Base-by-base conservation (phyloP, 805 yeast species). In the Teunomyces pallodes region DNA sequence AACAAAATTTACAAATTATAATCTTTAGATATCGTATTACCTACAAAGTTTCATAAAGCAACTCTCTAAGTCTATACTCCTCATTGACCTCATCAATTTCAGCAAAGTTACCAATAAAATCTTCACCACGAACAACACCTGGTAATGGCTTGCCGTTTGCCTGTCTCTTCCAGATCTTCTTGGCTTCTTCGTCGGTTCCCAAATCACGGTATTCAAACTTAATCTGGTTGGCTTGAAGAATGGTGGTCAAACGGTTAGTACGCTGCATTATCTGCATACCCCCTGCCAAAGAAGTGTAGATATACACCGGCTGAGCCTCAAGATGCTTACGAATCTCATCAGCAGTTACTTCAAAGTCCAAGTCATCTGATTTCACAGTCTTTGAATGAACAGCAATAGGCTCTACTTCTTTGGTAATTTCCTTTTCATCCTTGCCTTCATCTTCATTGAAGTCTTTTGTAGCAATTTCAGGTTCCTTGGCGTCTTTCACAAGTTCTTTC, bases 41-140 rank as follows among this genome's bases (percentile, higher is more conserved):
- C 45, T 58, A 83, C 43, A 81, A 71, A 12, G 84, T 80, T 60
- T 86, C 90, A 55, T 82, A 86, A 30, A 87, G 75, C 40, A 86
- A 65, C 46, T 83, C 83, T 45, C 80, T 70, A 42, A 87, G 79
- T 46, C 76, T 77, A 60, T 84, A 86, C 44, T 83, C 86, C 64
- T 90, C 97, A 63, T 89, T 89, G 36, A 90, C 90, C 42, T 89
- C 94, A 46, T 87, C 92, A 48, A 90, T 79, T 56, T 86, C 95
- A 59, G 84, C 82, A 85, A 87, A 87, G 62, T 89, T 86, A 2
- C 96, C 96, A 53, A 90, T 83, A 49, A 82, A 79, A 55, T 85
- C 91, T 57, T 87, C 94, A 26, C 82, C 83, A 65, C 96, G 79
- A 13, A 90, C 90, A 13, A 90, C 78, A 30, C 91, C 97, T 2